These are phyloP conservation scores for Leccinum subrobustum DNA, from an alignment of 1,284 basidiomycete species.

Conservation along the genomic window DNA sequence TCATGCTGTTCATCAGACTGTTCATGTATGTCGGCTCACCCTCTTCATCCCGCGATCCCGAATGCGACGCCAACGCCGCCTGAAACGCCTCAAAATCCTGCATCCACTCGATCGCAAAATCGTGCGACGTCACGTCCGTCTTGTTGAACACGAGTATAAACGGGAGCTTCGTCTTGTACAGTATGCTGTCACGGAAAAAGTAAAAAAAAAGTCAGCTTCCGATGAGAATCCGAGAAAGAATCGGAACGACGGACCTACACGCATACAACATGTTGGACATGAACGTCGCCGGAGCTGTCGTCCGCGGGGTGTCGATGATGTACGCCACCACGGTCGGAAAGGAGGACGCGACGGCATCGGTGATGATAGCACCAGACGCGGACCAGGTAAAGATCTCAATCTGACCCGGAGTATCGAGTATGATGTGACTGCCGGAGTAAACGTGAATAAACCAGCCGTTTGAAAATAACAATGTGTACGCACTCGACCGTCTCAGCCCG, in stretches of 20 bases:
- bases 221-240: background rate
- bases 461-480: conserved; percentile 32
- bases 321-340: conserved; percentile 96
- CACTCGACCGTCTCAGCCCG: conserved; percentile 86
- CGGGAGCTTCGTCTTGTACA: conserved; percentile 97
- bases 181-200: conserved; percentile 57
- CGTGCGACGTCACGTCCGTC: conserved; percentile 86
- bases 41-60: conserved; percentile 69
- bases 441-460: background rate
- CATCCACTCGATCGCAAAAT: conserved; percentile 98
- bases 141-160: conserved; percentile 99
- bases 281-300: conserved; percentile 94
- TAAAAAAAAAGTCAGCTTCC: background rate
- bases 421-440: conserved; percentile 67
- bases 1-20: conserved; percentile 99
- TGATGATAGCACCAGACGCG: conserved; percentile 97
- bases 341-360: conserved; percentile 93
- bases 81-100: conserved; percentile 93
- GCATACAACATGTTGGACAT: conserved; percentile 99
- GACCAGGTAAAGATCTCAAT: conserved; percentile 99
- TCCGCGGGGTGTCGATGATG: conserved; percentile 96
- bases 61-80: conserved; percentile 63
- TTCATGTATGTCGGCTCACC: conserved; percentile 98
- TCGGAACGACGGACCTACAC: conserved; percentile 69
- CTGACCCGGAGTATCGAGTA: conserved; percentile 97